Evolutionary conservation across 2,329 filamentous ascomycete species (phyloP), one percentile per base, ranked within the genome.

Genomic region (Fusarium pseudocircinatum): DNA sequence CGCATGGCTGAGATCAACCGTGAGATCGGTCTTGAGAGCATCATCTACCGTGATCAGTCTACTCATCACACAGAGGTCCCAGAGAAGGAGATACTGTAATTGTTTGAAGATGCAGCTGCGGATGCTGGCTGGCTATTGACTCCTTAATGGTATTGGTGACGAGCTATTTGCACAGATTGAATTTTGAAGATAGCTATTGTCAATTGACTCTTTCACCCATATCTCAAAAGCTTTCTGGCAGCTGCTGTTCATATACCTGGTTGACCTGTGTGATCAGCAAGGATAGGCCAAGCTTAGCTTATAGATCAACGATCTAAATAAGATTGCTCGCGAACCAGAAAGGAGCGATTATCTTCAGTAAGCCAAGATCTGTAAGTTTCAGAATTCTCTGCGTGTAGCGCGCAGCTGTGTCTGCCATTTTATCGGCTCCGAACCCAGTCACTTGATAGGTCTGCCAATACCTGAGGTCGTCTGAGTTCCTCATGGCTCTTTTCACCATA

Each of bases 1-100:
- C 87, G 92, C 34, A 94, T 94, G 90, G 86, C 87, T n/a, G 89
- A 92, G 79, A 93, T 94, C 76, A 91, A 93, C 79, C 83, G 84
- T 37, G 91, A 93, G 75, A 90, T 94, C 69, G 92, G 92, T 0
- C 82, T 94, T 0, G 60, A 61, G 2, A 58, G 40, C 9, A 20
- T 67, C 2, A 43, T 73, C 5, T 59, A 44, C 32, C 43, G 59
- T 2, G 53, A 56, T 8, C 47, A 32, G 37, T 44, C 30, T 10
- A 8, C 54, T 10, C n/a, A 60, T 9, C 63, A n/a, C 24, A 3
- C 9, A 13, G 40, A 11, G 18, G 42, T n/a, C 8, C 40, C 6
- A 20, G 46, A 18, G 20, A 60, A 22, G 49, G 49, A 56, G 7
- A 30, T 32, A 24, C 4, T 30, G 12, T 37, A 30, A 24, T 39